phyloP scores from a whole-genome alignment of 2,329 filamentous ascomycete species.

The Ophiostoma fasciatum region DNA sequence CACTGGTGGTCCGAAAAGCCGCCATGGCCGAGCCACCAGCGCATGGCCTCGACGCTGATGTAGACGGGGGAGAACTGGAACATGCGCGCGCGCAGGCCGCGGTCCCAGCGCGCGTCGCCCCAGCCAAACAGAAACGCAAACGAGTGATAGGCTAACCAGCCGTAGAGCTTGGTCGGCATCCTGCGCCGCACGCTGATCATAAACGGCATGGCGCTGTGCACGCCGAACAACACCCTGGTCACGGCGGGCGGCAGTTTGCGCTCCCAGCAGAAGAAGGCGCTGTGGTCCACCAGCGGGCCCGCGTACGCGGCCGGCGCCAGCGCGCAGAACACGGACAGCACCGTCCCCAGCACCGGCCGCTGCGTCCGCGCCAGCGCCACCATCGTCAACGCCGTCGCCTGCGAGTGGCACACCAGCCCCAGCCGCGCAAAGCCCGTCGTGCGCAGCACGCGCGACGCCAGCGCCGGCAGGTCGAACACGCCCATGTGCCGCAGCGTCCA shows the following conservation, averaged over 20 bases:
- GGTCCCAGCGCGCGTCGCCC: conserved; percentile 75
- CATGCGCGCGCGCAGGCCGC: conserved; percentile 61
- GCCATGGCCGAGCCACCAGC: conserved; percentile 86
- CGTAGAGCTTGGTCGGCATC: conserved; percentile 55
- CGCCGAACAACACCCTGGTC: conserved; percentile 75
- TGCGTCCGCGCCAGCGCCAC: conserved; percentile 84
- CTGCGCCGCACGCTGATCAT: conserved; percentile 74
- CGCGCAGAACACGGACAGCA: conserved; percentile 78
- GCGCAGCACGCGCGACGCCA: conserved; percentile 62
- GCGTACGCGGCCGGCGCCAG: conserved; percentile 85
- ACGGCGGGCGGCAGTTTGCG: conserved; percentile 57
- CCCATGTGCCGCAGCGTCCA: conserved; percentile 97
- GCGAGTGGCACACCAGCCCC: conserved; percentile 73
- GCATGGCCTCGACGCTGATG: conserved; percentile 77
- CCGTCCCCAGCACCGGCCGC: conserved; percentile 66
- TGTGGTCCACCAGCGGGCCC: conserved; percentile 68
- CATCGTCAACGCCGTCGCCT: conserved; percentile 80
- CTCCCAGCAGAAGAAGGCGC: conserved; percentile 92
- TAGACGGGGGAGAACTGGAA: conserved; percentile 91
- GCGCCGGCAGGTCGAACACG: conserved; percentile 69
- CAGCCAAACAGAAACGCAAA: conserved; percentile 85
- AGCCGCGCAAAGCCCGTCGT: conserved; percentile 76
- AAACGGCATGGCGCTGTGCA: conserved; percentile 82
- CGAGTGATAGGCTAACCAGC: conserved; percentile 71
- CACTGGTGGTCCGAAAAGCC: conserved; percentile 72